Conservation (phyloP, 345 rosid species). For the Pistacia vera region DNA sequence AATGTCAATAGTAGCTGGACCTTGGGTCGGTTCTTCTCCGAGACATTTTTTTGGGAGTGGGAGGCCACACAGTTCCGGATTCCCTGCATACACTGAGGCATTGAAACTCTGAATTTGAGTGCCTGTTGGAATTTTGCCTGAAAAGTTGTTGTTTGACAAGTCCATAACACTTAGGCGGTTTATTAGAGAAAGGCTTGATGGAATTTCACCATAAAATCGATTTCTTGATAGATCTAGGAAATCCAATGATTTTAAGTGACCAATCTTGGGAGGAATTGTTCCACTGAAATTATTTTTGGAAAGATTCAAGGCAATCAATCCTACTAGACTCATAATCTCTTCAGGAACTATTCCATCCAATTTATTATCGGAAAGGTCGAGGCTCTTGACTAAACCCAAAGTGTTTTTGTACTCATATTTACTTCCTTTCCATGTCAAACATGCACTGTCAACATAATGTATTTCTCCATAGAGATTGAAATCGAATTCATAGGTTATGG, state of each 20-base stretch:
- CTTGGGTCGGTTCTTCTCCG: neutral
- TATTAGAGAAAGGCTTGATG: constrained; percentile 12
- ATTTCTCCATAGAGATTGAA: neutral
- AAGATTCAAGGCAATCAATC: constrained; percentile 17
- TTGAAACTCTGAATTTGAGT: constrained; percentile 12
- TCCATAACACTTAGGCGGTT: constrained; percentile 9
- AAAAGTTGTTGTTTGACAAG: constrained; percentile 16
- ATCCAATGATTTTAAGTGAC: constrained; percentile 26
- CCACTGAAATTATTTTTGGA: constrained; percentile 13
- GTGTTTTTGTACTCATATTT: constrained; percentile 5
- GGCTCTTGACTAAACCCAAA: constrained; percentile 1
- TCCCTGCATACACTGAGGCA: constrained; percentile 4
- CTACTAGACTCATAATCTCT: constrained; percentile 23
- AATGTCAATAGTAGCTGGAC: neutral
- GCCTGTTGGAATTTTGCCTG: constrained; percentile 15
- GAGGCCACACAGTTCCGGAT: constrained; percentile 13
- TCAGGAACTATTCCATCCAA: constrained; percentile 36
- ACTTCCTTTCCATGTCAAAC: constrained; percentile 32
- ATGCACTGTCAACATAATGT: neutral
- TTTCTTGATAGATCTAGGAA: constrained; percentile 37
- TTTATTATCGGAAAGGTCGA: constrained; percentile 30
- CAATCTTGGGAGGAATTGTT: constrained; percentile 23
- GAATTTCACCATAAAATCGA: constrained; percentile 35
- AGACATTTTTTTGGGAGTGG: constrained; percentile 9
- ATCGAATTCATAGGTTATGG: neutral